A percentile compares a stretch with the other conserved stretches of the same genome.
phyloP scores from a whole-genome alignment of 495 filamentous ascomycete genomes.

The Chaetomium tenue region DNA sequence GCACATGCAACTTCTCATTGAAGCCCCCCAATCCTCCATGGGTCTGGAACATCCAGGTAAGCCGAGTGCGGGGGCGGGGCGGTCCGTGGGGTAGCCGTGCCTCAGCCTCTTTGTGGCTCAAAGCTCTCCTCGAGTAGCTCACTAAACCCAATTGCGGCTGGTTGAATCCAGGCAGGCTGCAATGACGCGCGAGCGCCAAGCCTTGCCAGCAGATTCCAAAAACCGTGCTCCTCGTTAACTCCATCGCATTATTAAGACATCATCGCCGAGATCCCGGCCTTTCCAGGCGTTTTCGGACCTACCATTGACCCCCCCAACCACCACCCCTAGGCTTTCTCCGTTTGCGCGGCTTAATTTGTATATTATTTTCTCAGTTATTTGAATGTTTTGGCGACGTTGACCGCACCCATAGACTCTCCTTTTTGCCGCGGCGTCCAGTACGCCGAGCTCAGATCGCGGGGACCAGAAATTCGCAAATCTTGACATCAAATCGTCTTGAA shows the following conservation, averaged over 20 bases:
- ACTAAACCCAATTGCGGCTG: background rate
- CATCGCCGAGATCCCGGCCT: slow-evolving; percentile 26
- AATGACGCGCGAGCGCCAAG: slow-evolving; percentile 13
- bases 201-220: slow-evolving; percentile 26
- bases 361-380: slow-evolving; percentile 15
- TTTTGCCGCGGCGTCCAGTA: background rate
- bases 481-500: slow-evolving; percentile 28
- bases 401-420: slow-evolving; percentile 8
- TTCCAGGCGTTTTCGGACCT: slow-evolving; percentile 21
- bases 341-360: slow-evolving; percentile 19
- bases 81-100: background rate
- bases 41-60: background rate
- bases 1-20: background rate
- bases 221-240: slow-evolving; percentile 5
- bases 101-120: background rate
- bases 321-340: background rate
- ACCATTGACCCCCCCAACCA: slow-evolving; percentile 18
- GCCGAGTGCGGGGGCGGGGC: slow-evolving; percentile 6
- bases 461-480: slow-evolving; percentile 17
- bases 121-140: too few species aligned
- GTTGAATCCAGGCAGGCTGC: background rate
- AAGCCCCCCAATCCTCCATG: too few species aligned
- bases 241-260: slow-evolving; percentile 36
- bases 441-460: slow-evolving; percentile 7
- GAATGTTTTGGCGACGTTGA: background rate